Conservation (phyloP, 1,284 basidiomycete species). For the Irpex sp. region DNA sequence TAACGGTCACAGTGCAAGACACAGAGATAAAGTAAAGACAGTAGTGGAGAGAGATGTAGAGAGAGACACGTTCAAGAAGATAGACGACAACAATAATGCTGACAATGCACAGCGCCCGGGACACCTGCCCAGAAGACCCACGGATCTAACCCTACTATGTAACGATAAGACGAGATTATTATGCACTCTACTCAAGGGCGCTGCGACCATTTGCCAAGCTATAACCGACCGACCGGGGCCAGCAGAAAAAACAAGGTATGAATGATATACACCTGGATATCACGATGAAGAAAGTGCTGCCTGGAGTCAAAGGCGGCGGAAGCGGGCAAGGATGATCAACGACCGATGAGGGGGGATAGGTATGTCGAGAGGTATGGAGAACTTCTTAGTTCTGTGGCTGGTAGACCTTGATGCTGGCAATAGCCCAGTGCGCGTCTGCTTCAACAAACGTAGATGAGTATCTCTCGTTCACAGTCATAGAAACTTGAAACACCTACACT, state of each 20-base stretch:
- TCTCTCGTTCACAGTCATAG: neutral
- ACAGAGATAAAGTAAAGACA: neutral
- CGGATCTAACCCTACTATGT: no score
- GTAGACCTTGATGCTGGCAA: constrained; percentile 16
- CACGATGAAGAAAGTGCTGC: neutral
- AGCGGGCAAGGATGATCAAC: neutral
- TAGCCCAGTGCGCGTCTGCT: constrained; percentile 17
- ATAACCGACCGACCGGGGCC: neutral
- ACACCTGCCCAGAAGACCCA: neutral
- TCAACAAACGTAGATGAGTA: neutral
- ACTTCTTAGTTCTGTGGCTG: constrained; percentile 3
- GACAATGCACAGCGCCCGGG: neutral
- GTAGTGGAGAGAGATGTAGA: neutral
- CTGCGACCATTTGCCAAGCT: neutral
- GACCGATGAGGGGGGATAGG: neutral
- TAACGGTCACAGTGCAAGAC: neutral
- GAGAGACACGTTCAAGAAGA: neutral
- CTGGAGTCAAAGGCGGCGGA: neutral
- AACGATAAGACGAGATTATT: no score
- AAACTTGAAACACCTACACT: constrained; percentile 34
- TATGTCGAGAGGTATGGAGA: neutral
- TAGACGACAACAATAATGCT: neutral
- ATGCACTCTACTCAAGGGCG: neutral
- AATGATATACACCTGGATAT: constrained; percentile 1
- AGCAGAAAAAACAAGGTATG: neutral